A percentile compares a stretch with the other conserved stretches of the same genome.
Conservation (phyloP, 495 filamentous ascomycete genomes). For the Xeromyces bisporus region DNA sequence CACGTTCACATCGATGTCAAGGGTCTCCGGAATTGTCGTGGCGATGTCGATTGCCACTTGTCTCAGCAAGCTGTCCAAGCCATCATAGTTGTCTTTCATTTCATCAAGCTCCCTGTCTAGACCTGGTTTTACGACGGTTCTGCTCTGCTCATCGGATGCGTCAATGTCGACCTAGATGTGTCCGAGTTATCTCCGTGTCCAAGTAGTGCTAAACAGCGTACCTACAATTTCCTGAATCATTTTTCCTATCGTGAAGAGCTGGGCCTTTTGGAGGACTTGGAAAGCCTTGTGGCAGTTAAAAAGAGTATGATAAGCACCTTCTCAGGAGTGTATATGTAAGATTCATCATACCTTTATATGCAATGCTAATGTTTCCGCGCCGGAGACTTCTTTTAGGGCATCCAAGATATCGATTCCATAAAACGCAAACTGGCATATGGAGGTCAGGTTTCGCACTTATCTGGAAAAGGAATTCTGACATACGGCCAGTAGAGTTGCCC, state of each 20-base stretch:
- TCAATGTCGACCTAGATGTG: conserved; percentile 59
- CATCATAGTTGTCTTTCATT: conserved; percentile 61
- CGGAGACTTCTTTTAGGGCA: conserved; percentile 41
- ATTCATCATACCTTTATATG: conserved; percentile 39
- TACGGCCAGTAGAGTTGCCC: conserved; percentile 46
- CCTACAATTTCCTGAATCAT: conserved; percentile 49
- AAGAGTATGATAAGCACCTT: too few relatives aligned
- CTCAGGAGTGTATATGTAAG: too few relatives aligned
- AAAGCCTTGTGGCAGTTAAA: conserved; percentile 20
- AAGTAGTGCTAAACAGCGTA: neutral
- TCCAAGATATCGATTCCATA: conserved; percentile 54
- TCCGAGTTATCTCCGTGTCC: conserved; percentile 3
- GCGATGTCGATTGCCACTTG: conserved; percentile 45
- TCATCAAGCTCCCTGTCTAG: conserved; percentile 62
- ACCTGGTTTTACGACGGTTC: conserved; percentile 55
- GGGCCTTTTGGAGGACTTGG: conserved; percentile 26
- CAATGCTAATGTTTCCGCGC: conserved; percentile 38
- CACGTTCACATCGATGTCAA: conserved; percentile 51
- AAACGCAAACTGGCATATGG: conserved; percentile 36
- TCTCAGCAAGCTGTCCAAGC: conserved; percentile 55
- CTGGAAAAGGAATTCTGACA: conserved; percentile 5
- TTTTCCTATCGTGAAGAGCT: conserved; percentile 48
- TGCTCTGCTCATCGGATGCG: conserved; percentile 52
- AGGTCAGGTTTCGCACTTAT: neutral
- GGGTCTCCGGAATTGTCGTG: conserved; percentile 39